A percentile compares a stretch with the other conserved stretches of the same genome.
These are phyloP conservation scores for Linnemannia elongata DNA, from an alignment of 192 early-diverging fungal species.

Conservation along the genomic window DNA sequence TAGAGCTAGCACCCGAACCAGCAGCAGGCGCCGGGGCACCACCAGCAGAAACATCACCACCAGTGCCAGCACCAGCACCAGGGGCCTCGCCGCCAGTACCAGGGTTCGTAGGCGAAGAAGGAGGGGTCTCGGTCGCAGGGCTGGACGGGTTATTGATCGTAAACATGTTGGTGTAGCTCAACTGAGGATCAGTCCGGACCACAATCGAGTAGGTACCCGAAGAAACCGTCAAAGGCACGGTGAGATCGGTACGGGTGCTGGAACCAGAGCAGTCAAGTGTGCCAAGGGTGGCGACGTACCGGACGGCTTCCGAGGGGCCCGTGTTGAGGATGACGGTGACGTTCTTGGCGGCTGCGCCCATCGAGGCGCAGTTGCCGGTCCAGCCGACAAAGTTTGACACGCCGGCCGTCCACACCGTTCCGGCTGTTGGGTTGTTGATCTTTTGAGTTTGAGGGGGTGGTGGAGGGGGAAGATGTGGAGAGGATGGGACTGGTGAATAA, in stretches of 20 bases:
- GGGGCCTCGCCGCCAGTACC: not conserved
- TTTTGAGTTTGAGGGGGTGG: not conserved
- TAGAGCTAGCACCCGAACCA: not conserved
- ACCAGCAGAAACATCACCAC: not conserved
- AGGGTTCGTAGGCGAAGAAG: not conserved
- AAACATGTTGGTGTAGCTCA: conserved; percentile 58
- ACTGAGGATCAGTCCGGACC: conserved; percentile 41
- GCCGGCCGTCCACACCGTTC: conserved; percentile 50
- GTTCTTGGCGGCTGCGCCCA: conserved; percentile 46
- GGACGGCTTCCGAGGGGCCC: conserved; percentile 48
- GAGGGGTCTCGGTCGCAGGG: conserved; percentile 6
- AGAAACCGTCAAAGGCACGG: conserved; percentile 31
- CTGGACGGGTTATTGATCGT: conserved; percentile 49
- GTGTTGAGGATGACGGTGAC: conserved; percentile 54
- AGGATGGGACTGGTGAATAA: not conserved
- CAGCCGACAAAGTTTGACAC: conserved; percentile 58
- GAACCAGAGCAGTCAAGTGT: conserved; percentile 46
- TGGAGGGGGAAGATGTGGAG: not conserved
- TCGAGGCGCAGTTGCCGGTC: conserved; percentile 54
- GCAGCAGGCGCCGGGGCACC: not conserved
- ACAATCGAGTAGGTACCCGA: conserved; percentile 53
- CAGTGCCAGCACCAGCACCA: not conserved
- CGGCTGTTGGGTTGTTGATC: conserved; percentile 53
- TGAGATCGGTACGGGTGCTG: conserved; percentile 49
- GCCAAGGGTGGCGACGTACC: conserved; percentile 51